Percentiles rank a stretch among this genome's conserved stretches.
These are phyloP conservation scores for Exophiala calicioides DNA, from an alignment of 2,329 filamentous ascomycete species.

Conservation along the genomic window DNA sequence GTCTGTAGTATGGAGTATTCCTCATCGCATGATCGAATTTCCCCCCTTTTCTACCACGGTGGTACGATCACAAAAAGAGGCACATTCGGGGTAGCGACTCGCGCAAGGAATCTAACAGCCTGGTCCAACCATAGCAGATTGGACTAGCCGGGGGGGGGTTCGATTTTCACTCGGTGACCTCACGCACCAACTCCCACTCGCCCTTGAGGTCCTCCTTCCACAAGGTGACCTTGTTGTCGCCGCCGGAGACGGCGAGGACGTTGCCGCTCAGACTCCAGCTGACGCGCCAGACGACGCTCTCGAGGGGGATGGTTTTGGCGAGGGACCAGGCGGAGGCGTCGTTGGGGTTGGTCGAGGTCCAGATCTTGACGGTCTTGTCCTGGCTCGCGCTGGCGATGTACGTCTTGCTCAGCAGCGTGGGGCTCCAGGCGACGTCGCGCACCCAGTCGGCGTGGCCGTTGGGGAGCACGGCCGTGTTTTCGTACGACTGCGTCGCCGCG, in stretches of 20 bases:
- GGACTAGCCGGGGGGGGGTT: neutral
- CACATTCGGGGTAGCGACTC: no score
- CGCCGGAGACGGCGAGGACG: slow-evolving; percentile 87
- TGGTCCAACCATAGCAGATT: no score
- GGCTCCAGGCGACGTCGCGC: slow-evolving; percentile 94
- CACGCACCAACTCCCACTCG: slow-evolving; percentile 96
- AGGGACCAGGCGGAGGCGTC: slow-evolving; percentile 71
- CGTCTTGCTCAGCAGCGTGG: slow-evolving; percentile 89
- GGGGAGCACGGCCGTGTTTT: slow-evolving; percentile 58
- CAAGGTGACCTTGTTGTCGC: slow-evolving; percentile 93
- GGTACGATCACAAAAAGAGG: no score
- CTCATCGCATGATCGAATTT: no score
- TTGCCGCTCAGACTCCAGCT: slow-evolving; percentile 98
- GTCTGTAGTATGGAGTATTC: no score
- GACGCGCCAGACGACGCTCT: slow-evolving; percentile 88
- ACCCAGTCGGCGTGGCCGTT: slow-evolving; percentile 93
- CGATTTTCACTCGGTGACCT: slow-evolving; percentile 74
- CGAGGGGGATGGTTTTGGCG: slow-evolving; percentile 81
- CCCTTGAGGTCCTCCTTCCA: slow-evolving; percentile 99
- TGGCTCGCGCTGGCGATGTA: slow-evolving; percentile 96
- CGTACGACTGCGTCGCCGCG: slow-evolving; percentile 55
- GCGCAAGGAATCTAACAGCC: no score
- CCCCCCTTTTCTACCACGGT: no score
- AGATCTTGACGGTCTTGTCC: slow-evolving; percentile 96
- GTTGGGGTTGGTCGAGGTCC: slow-evolving; percentile 71